These are phyloP conservation scores for Paramecium tetraurelia DNA, from an alignment of 73 alveolate species.

Conservation along the genomic window DNA sequence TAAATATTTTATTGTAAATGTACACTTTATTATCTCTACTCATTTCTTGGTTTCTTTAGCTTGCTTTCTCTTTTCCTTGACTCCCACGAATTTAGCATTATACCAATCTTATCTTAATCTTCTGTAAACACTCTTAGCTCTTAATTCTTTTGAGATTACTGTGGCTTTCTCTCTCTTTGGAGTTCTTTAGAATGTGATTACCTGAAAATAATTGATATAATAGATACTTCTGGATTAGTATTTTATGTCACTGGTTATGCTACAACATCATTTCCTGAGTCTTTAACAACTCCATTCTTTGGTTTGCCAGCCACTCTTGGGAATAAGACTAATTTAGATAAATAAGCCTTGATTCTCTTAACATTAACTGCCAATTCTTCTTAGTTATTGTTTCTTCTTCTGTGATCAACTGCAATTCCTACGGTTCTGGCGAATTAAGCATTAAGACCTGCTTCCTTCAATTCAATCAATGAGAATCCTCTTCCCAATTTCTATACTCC, in stretches of 20 bases:
- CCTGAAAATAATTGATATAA: not conserved
- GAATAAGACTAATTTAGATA: slow-evolving; percentile 90
- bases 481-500: slow-evolving; percentile 84
- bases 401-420: slow-evolving; percentile 98
- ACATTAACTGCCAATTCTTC: slow-evolving; percentile 88
- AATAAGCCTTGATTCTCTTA: slow-evolving; percentile 91
- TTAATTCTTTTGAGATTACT: slow-evolving; percentile 35
- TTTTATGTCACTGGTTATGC: not conserved
- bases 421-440: slow-evolving; percentile 94
- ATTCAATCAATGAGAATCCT: slow-evolving; percentile 95
- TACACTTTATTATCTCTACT: not conserved
- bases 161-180: slow-evolving; percentile 30
- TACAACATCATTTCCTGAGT: slow-evolving; percentile 5
- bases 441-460: slow-evolving; percentile 87
- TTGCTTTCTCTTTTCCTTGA: slow-evolving; percentile 30
- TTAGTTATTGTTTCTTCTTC: slow-evolving; percentile 92
- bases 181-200: slow-evolving; percentile 37
- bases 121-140: not conserved
- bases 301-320: slow-evolving; percentile 93
- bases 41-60: slow-evolving; percentile 32
- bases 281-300: slow-evolving; percentile 88
- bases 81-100: slow-evolving; percentile 49
- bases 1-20: not conserved
- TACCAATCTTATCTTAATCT: slow-evolving; percentile 51
- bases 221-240: slow-evolving; percentile 24